Conservation (phyloP, 2,329 filamentous ascomycete species). For the Sporothrix schenckii region DNA sequence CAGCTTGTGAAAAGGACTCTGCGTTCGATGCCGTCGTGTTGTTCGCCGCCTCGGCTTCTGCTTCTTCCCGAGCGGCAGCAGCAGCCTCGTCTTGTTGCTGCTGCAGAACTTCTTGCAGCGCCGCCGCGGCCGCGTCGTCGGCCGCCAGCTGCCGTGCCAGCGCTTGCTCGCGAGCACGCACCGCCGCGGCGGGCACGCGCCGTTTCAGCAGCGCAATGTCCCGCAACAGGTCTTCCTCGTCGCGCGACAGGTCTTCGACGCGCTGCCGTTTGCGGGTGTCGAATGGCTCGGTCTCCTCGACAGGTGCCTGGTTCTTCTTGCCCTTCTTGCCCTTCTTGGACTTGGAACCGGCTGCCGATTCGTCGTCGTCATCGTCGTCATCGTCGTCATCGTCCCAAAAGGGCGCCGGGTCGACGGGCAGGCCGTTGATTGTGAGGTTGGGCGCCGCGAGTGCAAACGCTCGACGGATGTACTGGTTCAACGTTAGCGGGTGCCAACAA, state of each 20-base stretch:
- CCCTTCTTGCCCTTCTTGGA: constrained; percentile 1
- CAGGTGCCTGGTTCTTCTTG: constrained; percentile 30
- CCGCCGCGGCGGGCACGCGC: constrained; percentile 52
- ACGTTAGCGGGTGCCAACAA: constrained; percentile 39
- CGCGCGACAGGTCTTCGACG: constrained; percentile 62
- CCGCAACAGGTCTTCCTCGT: constrained; percentile 66
- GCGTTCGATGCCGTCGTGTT: constrained; percentile 38
- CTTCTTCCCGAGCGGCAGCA: constrained; percentile 40
- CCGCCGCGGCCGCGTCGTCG: constrained; percentile 51
- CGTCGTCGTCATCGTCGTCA: not conserved
- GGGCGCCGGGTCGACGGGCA: constrained; percentile 49
- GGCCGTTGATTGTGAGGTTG: constrained; percentile 66
- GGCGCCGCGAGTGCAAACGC: constrained; percentile 62
- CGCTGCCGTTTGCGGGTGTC: constrained; percentile 61
- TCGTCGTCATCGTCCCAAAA: constrained; percentile 33
- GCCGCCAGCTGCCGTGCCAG: constrained; percentile 47
- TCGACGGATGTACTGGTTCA: constrained; percentile 57
- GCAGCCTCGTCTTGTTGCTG: constrained; percentile 43
- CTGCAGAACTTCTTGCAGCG: constrained; percentile 39
- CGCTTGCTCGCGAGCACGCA: constrained; percentile 46
- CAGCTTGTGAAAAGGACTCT: constrained; percentile 46
- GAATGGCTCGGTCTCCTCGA: constrained; percentile 61
- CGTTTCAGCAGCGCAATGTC: constrained; percentile 65
- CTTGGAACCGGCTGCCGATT: not conserved
- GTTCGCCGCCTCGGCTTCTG: not conserved